Evolutionary conservation across 1,284 basidiomycete species (phyloP), one percentile per base, ranked within the genome.

Genomic region (Rhodotorula glutinis): DNA sequence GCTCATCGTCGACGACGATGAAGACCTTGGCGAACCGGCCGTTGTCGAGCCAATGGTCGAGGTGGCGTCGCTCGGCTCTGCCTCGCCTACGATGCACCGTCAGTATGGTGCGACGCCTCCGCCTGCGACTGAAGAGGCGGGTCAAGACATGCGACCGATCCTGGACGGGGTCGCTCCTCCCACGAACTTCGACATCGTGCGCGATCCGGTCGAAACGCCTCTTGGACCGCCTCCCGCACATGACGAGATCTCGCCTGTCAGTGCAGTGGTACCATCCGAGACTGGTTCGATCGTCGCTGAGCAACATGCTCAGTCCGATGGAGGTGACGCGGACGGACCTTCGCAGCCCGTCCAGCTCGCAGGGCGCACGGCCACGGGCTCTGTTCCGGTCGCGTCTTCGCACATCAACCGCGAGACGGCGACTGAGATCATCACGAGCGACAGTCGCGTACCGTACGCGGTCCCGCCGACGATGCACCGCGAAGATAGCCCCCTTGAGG

Each of bases 1-100:
- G 38, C 25, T 46, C 25, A 47, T 67, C 13, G 25, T 67, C 27
- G 66, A 67, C 56, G 66, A 67, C 55, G 66, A 67, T 17, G 66
- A 56, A 14, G 46, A 51, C 8, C 4, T 19, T 1, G 41, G 5
- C 16, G 27, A 10, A 7, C 53, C 38, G 27, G 23, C n/a, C 44
- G 33, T 11, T 11, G 33, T 38, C 33, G 11, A 7, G 33, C 33
- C 7, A 11, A 38, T 11, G 11, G 33, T 7, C 33, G 33, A 38
- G 33, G 7, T 38, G 33, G 11, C 33, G 33, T 38, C 33, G 11
- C 5, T 7, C 33, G 33, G 33, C 33, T 38, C 33, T 38, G 33
- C 33, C 33, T 11, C 33, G 11, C 33, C 5, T 7, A 38, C 33
- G 33, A 38, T 11, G 33, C 33, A 38, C 33, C 33, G 33, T 11